Conservation (phyloP, 108 stramenopile species). For the Nitzschia palea region DNA sequence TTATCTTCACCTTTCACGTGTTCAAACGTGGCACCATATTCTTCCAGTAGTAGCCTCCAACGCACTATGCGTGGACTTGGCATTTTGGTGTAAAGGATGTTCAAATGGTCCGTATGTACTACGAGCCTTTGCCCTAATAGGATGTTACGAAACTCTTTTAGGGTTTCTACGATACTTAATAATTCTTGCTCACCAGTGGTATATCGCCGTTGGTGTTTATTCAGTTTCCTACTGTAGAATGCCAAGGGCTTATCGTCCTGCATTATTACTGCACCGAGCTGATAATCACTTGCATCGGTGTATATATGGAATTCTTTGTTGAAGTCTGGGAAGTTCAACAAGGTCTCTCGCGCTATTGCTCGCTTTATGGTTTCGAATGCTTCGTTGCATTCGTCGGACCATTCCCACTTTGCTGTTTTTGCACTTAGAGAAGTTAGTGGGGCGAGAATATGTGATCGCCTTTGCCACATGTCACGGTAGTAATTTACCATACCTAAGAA, state of each 20-base stretch:
- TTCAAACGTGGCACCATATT: conserved; percentile 23
- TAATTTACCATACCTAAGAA: conserved; percentile 45
- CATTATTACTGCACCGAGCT: conserved; percentile 44
- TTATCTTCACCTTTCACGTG: conserved; percentile 19
- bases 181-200: conserved; percentile 42
- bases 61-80: conserved; percentile 35
- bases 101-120: conserved; percentile 40
- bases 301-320: conserved; percentile 44
- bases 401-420: conserved; percentile 28
- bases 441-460: conserved; percentile 34
- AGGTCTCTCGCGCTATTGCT: conserved; percentile 23
- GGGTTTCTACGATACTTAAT: conserved; percentile 32
- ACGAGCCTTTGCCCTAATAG: conserved; percentile 22
- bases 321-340: conserved; percentile 36
- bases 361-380: conserved; percentile 49
- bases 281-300: conserved; percentile 32
- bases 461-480: conserved; percentile 45
- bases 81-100: conserved; percentile 21
- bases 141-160: conserved; percentile 44
- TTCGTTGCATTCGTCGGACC: conserved; percentile 32
- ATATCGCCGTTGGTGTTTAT: conserved; percentile 33
- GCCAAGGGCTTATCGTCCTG: conserved; percentile 42
- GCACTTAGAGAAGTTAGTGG: conserved; percentile 35
- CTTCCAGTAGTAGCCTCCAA: conserved; percentile 49
- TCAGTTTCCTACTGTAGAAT: conserved; percentile 36